phyloP scores from a whole-genome alignment of 352 stramenopile species.

The Hyaloperonospora brassicae region DNA sequence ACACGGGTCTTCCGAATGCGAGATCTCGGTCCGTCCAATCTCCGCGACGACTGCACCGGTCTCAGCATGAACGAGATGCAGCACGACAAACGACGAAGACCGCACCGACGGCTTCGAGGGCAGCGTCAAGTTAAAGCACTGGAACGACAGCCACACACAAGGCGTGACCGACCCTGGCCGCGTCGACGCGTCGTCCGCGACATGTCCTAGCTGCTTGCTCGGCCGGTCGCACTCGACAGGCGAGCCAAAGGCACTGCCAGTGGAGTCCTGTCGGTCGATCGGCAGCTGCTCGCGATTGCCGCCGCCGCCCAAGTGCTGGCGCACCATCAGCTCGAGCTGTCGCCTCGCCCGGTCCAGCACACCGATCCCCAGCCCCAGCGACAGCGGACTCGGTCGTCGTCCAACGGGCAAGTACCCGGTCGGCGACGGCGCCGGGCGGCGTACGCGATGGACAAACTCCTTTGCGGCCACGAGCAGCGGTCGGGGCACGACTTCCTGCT shows the following conservation, averaged over 20 bases:
- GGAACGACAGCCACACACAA: constrained; percentile 74
- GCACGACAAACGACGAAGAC: constrained; percentile 56
- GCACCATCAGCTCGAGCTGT: constrained; percentile 31
- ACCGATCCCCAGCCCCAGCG: constrained; percentile 42
- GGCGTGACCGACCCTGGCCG: constrained; percentile 7
- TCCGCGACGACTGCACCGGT: constrained; percentile 38
- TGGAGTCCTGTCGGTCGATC: constrained; percentile 3
- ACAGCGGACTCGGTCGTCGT: constrained; percentile 52
- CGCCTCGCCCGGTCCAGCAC: constrained; percentile 42
- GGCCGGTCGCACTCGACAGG: constrained; percentile 16
- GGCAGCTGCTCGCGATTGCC: constrained; percentile 13
- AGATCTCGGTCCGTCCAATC: constrained; percentile 70
- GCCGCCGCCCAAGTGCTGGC: constrained; percentile 27
- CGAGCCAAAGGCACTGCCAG: constrained; percentile 6
- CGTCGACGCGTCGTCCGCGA: constrained; percentile 11
- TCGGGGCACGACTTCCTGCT: constrained; percentile 21
- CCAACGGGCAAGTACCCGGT: constrained; percentile 20
- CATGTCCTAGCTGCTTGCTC: constrained; percentile 6
- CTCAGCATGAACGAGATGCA: constrained; percentile 46
- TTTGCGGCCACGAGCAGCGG: constrained; percentile 15
- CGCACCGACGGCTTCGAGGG: constrained; percentile 39
- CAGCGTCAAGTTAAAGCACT: constrained; percentile 73
- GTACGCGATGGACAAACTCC: constrained; percentile 1
- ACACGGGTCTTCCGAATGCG: constrained; percentile 54
- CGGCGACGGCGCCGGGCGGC: constrained; percentile 4